Conservation (phyloP, 2,329 filamentous ascomycete species). For the Hypocreales sp. region DNA sequence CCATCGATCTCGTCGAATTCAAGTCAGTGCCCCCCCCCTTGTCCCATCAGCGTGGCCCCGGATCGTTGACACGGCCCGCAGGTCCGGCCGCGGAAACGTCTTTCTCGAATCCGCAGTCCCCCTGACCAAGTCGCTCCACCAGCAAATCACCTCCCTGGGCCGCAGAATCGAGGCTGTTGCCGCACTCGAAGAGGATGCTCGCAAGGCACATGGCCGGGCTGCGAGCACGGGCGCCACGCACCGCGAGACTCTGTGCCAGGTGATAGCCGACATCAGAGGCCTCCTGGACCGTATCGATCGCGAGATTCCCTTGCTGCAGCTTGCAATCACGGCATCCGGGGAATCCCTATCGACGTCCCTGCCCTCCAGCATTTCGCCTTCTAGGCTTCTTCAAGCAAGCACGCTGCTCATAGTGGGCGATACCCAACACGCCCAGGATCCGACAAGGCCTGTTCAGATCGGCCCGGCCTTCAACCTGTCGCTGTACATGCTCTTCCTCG, state of each 20-base stretch:
- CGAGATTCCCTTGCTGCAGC: conserved; percentile 77
- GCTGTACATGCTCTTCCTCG: conserved; percentile 87
- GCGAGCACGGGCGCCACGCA: conserved; percentile 15
- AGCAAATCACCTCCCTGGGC: conserved; percentile 69
- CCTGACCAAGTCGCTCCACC: conserved; percentile 68
- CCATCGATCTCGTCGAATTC: conserved; percentile 83
- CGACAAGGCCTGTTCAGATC: conserved; percentile 56
- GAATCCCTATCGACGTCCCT: conserved; percentile 70
- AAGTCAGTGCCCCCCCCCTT: conserved; percentile 47
- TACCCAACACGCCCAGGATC: conserved; percentile 57
- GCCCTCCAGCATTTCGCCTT: conserved; percentile 74
- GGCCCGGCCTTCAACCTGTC: conserved; percentile 78
- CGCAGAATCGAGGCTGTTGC: conserved; percentile 58
- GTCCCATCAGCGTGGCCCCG: conserved; percentile 7
- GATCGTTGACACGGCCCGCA: conserved; percentile 8
- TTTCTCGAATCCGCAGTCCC: conserved; percentile 69
- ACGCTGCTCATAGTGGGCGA: conserved; percentile 81
- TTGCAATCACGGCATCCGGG: conserved; percentile 88
- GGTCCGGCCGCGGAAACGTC: conserved; percentile 36
- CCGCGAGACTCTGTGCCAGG: conserved; percentile 48
- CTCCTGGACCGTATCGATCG: conserved; percentile 73
- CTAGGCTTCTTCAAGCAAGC: conserved; percentile 79
- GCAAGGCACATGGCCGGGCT: conserved; percentile 22
- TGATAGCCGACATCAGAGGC: conserved; percentile 60
- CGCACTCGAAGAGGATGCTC: conserved; percentile 37